These are phyloP conservation scores for Pichia kudriavzevii DNA, from an alignment of 1,139 yeast species.

Conservation along the genomic window DNA sequence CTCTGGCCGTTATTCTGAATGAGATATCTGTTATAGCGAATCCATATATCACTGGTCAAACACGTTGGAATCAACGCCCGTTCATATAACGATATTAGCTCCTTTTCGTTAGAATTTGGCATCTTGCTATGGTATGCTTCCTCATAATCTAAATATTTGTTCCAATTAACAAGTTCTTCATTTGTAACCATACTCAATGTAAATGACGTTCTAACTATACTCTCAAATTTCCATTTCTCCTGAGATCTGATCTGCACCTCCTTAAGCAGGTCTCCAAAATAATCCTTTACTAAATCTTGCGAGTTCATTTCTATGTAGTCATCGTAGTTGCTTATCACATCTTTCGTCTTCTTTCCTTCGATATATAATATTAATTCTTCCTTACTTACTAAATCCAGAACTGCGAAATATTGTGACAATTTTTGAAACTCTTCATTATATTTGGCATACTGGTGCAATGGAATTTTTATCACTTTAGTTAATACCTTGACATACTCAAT, in stretches of 20 bases:
- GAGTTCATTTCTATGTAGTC: constrained; percentile 25
- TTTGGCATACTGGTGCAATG: constrained; percentile 64
- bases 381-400: constrained; percentile 29
- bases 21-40: constrained; percentile 43
- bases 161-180: constrained; percentile 43
- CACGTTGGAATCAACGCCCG: constrained; percentile 56
- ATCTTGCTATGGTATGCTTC: constrained; percentile 41
- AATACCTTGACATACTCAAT: constrained; percentile 33
- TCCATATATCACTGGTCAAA: constrained; percentile 46
- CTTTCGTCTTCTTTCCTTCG: constrained; percentile 11
- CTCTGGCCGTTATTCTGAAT: constrained; percentile 20
- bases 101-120: constrained; percentile 29
- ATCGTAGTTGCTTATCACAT: constrained; percentile 7
- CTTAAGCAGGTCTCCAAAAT: constrained; percentile 36
- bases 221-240: constrained; percentile 56
- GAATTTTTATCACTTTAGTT: constrained; percentile 40
- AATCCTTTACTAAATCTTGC: constrained; percentile 35
- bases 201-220: constrained; percentile 41
- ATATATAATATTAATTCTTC: constrained; percentile 20
- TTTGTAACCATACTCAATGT: constrained; percentile 31
- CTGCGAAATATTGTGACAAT: constrained; percentile 32
- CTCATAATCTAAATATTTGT: constrained; percentile 42
- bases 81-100: constrained; percentile 41
- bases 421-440: constrained; percentile 48
- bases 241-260: constrained; percentile 45